phyloP scores from a whole-genome alignment of 2,329 filamentous ascomycete genomes.

The Ophiostoma novo-ulmi region DNA sequence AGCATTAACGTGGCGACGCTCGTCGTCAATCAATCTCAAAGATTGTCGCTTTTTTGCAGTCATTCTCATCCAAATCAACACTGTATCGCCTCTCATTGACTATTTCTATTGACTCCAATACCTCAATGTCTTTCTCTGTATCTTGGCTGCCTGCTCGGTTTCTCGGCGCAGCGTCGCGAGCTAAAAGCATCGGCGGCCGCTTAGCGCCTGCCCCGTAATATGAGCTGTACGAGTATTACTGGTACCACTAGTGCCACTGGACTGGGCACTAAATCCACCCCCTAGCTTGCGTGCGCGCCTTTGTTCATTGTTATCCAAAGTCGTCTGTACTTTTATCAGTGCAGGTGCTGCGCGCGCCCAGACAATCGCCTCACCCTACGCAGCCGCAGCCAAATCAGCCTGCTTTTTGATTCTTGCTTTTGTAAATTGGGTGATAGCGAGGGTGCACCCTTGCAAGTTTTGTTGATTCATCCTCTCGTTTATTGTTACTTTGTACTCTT shows the following conservation, averaged over 20 bases:
- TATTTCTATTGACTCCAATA: too few species aligned
- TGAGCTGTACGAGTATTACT: neutral
- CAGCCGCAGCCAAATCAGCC: constrained; percentile 5
- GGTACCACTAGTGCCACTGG: neutral
- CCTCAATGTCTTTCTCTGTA: neutral
- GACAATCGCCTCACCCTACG: constrained; percentile 14
- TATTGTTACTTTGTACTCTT: neutral
- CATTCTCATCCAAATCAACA: neutral
- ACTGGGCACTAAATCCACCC: neutral
- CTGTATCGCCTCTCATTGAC: too few species aligned
- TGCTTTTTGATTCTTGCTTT: neutral
- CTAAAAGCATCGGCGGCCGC: neutral
- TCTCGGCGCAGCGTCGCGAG: constrained; percentile 2
- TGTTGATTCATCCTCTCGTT: neutral
- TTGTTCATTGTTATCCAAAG: neutral
- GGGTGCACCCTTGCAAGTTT: neutral
- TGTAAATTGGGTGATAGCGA: neutral
- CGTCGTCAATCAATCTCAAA: too few species aligned
- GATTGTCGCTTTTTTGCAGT: too few species aligned
- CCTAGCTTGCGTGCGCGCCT: constrained; percentile 12
- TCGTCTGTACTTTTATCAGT: neutral
- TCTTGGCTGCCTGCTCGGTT: constrained; percentile 11
- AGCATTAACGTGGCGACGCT: neutral
- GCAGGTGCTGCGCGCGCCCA: constrained; percentile 7
- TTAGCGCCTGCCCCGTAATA: neutral